Evolutionary conservation across 2,329 filamentous ascomycete species (phyloP).

Genomic region (Dissoconium aciculare): DNA sequence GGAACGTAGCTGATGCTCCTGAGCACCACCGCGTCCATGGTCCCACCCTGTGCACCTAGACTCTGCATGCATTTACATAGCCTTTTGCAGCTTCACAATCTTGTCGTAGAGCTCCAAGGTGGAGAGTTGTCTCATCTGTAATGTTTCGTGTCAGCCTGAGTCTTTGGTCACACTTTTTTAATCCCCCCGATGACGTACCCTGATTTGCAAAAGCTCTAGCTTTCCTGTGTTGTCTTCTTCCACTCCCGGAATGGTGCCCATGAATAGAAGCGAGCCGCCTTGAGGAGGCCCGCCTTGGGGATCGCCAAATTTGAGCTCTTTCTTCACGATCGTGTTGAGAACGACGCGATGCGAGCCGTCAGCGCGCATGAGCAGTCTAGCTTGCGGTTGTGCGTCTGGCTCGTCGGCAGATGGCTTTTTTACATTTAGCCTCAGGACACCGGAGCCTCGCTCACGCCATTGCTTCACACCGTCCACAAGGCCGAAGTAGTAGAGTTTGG

Average conservation of each 20-base stretch:
- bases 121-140: slow-evolving; percentile 29
- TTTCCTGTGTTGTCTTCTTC: slow-evolving; percentile 33
- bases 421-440: slow-evolving; percentile 73
- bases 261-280: slow-evolving; percentile 54
- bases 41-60: no score
- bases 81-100: slow-evolving; percentile 27
- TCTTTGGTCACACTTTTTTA: slow-evolving; percentile 3
- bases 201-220: slow-evolving; percentile 40
- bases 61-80: no score
- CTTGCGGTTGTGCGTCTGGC: slow-evolving; percentile 38
- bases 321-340: slow-evolving; percentile 68
- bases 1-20: no score
- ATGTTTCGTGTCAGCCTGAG: no score
- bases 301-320: slow-evolving; percentile 65
- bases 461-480: slow-evolving; percentile 39
- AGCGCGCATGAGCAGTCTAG: slow-evolving; percentile 77
- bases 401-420: slow-evolving; percentile 35
- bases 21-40: no score
- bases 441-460: slow-evolving; percentile 83
- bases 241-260: slow-evolving; percentile 27
- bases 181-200: no score
- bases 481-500: slow-evolving; percentile 71
- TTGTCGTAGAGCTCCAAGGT: slow-evolving; percentile 34
- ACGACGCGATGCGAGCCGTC: slow-evolving; percentile 79
- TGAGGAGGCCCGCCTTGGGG: slow-evolving; percentile 46